Evolutionary conservation across 2,329 filamentous ascomycete genomes (phyloP), one percentile per base, ranked within the genome.

Genomic region (Botryotinia convoluta): DNA sequence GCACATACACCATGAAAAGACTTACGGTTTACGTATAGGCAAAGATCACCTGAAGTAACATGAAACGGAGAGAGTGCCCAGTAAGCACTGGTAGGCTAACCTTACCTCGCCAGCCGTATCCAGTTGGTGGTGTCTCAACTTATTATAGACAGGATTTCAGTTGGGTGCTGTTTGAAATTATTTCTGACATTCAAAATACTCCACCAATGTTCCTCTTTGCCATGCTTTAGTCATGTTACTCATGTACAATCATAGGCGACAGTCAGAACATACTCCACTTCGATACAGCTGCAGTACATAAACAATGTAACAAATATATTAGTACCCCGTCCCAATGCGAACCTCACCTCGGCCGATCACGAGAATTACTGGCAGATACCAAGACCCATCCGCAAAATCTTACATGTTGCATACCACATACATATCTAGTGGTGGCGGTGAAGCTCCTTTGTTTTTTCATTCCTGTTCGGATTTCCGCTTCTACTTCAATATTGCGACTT

Each of bases 381-480:
- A 37, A 68, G 64, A 68, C 64, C 64, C 48, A 68, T 57, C 10
- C 26, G 51, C 35, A 57, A 51, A 57, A 57, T 57, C 35, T 68
- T 42, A 57, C 35, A 57, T 57, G 20, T 37, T 68, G 35, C 65
- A 67, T 68, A n/a, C 64, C 20, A 16, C 64, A 51, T 67, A 39
- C 32, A 54, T 68, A 29, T 42, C 65, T 68, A 57, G 65, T 39
- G 65, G 48, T 57, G 65, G 65, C 65, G 65, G 65, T 68, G 65
- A 57, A 57, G 65, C 37, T 68, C 37, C 37, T 42, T 42, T 37
- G 26, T n/a, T 57, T 54, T 54, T 35, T 45, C 26, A 51, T 67
- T 48, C 32, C 44, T 45, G 20, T 48, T 51, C 22, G 61, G n/a
- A 64, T 45, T 42, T 64, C 18, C 39, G 3, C 39, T 63, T 64